These are phyloP conservation scores for Delphinella strobiligena DNA, from an alignment of 2,329 filamentous ascomycete species.

Conservation along the genomic window DNA sequence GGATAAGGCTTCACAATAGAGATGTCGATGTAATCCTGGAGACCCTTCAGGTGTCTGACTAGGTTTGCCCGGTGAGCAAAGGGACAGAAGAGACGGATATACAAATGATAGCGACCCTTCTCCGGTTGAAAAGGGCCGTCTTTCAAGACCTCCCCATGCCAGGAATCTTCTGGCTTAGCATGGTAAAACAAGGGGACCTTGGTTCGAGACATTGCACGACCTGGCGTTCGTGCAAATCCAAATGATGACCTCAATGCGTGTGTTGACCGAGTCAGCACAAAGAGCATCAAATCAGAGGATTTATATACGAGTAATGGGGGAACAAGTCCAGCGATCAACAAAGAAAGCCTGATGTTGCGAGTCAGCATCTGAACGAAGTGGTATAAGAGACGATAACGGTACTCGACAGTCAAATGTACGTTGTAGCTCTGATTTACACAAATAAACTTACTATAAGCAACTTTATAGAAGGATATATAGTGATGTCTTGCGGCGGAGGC, in stretches of 20 bases:
- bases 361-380: background rate
- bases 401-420: too few relatives aligned
- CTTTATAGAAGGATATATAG: too few relatives aligned
- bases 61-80: slow-evolving; percentile 52
- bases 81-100: slow-evolving; percentile 51
- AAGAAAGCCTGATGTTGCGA: background rate
- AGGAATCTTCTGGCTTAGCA: slow-evolving; percentile 29
- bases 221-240: too few relatives aligned
- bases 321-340: background rate
- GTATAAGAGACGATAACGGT: too few relatives aligned
- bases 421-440: too few relatives aligned
- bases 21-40: slow-evolving; percentile 41
- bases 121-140: slow-evolving; percentile 38
- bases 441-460: too few relatives aligned
- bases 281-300: background rate
- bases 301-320: background rate
- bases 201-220: slow-evolving; percentile 3
- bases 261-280: background rate
- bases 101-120: slow-evolving; percentile 42
- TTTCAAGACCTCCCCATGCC: slow-evolving; percentile 39
- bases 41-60: slow-evolving; percentile 45
- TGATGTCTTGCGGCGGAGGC: too few relatives aligned
- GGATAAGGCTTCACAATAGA: slow-evolving; percentile 54
- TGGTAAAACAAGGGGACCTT: slow-evolving; percentile 18
- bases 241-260: too few relatives aligned